Conservation (phyloP, 2,329 filamentous ascomycete genomes). For the Claviceps cyperi region DNA sequence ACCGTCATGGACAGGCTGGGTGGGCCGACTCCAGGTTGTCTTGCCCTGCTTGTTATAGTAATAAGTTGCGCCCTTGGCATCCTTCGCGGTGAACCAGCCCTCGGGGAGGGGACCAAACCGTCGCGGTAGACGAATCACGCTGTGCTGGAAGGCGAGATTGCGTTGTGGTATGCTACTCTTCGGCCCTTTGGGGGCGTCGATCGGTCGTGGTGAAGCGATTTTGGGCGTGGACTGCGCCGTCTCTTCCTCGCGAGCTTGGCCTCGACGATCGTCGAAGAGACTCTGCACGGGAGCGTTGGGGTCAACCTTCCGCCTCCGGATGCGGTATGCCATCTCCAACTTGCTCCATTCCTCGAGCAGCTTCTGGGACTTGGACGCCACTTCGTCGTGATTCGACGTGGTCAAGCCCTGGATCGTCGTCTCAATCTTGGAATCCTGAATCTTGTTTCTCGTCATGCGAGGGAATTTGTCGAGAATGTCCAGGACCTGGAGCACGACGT, state of each 20-base stretch:
- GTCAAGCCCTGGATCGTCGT: conserved; percentile 57
- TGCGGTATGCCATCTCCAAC: conserved; percentile 80
- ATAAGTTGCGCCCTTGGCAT: conserved; percentile 59
- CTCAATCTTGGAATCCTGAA: conserved; percentile 91
- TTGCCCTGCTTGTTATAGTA: conserved; percentile 70
- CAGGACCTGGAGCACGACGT: conserved; percentile 77
- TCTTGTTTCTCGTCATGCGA: conserved; percentile 89
- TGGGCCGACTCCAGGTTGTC: conserved; percentile 73
- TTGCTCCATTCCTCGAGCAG: conserved; percentile 79
- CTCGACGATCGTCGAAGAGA: conserved; percentile 49
- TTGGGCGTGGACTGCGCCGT: conserved; percentile 22
- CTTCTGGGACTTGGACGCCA: conserved; percentile 54
- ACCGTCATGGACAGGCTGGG: conserved; percentile 48
- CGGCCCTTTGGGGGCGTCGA: conserved; percentile 42
- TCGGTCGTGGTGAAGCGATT: conserved; percentile 27
- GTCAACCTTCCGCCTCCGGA: conserved; percentile 77
- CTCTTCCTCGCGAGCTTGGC: conserved; percentile 27
- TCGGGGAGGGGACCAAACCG: conserved; percentile 45
- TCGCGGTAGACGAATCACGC: conserved; percentile 36
- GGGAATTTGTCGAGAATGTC: conserved; percentile 82
- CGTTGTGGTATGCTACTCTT: conserved; percentile 45
- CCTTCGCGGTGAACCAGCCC: conserved; percentile 75
- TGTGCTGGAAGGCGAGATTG: conserved; percentile 35
- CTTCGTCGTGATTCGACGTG: conserved; percentile 55
- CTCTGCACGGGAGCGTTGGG: conserved; percentile 44